Percentiles rank a stretch among this genome's conserved stretches.
Evolutionary conservation across 2,329 filamentous ascomycete species (phyloP).

Genomic region (Knufia petricola): DNA sequence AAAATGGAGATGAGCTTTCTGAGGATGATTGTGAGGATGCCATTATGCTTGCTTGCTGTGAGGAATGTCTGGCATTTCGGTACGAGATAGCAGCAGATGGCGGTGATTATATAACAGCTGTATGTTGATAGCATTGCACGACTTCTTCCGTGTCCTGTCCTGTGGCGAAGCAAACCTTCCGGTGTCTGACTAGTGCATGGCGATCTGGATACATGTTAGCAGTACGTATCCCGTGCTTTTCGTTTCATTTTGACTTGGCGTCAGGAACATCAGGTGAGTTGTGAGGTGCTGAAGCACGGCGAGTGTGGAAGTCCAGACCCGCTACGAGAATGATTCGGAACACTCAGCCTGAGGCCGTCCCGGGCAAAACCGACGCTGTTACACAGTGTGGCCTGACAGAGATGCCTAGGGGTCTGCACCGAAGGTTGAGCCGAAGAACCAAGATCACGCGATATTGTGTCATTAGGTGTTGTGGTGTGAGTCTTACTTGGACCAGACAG

Average conservation of each 20-base stretch:
- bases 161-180: not conserved
- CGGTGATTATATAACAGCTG: not conserved
- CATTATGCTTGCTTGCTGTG: not conserved
- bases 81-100: not conserved
- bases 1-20: conserved; percentile 4
- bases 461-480: no score
- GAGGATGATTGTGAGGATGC: not conserved
- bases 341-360: no score
- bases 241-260: not conserved
- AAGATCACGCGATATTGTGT: no score
- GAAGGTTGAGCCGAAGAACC: no score
- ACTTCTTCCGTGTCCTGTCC: not conserved
- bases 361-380: no score
- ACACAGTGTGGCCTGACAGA: no score
- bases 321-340: no score
- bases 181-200: not conserved
- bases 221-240: not conserved
- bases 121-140: not conserved
- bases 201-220: not conserved
- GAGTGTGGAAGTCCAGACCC: no score
- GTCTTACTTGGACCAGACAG: no score
- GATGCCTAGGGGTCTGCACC: no score
- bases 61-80: not conserved
- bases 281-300: no score
- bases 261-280: not conserved